These are phyloP conservation scores for Phylloporus rhodoxanthus DNA, from an alignment of 768 basidiomycete species.

Conservation along the genomic window DNA sequence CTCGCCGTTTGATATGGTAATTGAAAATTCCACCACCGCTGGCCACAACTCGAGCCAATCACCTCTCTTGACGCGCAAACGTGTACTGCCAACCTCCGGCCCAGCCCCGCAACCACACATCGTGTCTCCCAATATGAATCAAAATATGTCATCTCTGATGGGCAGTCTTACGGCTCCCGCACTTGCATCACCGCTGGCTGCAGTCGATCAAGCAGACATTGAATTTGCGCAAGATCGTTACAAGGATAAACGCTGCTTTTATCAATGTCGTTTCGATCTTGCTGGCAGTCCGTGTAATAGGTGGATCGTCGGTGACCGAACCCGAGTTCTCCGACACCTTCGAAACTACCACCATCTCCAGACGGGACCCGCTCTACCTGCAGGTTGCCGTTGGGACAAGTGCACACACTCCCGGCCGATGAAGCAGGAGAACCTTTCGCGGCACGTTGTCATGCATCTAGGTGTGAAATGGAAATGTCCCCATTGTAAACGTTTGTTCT, in stretches of 20 bases:
- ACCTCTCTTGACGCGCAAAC: background rate
- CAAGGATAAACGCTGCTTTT: slow-evolving; percentile 13
- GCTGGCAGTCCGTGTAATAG: slow-evolving; percentile 21
- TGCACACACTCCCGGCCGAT: slow-evolving; percentile 21
- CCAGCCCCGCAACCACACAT: slow-evolving; percentile 2
- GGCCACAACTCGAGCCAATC: background rate
- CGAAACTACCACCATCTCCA: slow-evolving; percentile 21
- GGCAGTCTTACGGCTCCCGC: background rate
- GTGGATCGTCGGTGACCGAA: slow-evolving; percentile 24
- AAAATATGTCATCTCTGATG: slow-evolving; percentile 1
- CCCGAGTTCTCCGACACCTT: slow-evolving; percentile 24
- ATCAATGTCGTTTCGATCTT: slow-evolving; percentile 24
- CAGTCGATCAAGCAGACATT: slow-evolving; percentile 17
- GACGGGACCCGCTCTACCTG: slow-evolving; percentile 9
- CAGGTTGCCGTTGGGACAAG: slow-evolving; percentile 20
- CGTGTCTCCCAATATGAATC: background rate
- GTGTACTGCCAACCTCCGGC: background rate
- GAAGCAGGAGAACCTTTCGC: slow-evolving; percentile 31
- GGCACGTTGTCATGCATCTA: slow-evolving; percentile 27
- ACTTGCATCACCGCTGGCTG: background rate
- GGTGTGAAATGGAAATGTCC: slow-evolving; percentile 28
- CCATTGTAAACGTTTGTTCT: slow-evolving; percentile 22
- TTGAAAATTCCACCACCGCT: background rate
- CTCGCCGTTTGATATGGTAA: background rate
- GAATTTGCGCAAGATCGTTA: slow-evolving; percentile 20